Base-by-base conservation (phyloP, 768 basidiomycete species). In the Amanita brunnescens region DNA sequence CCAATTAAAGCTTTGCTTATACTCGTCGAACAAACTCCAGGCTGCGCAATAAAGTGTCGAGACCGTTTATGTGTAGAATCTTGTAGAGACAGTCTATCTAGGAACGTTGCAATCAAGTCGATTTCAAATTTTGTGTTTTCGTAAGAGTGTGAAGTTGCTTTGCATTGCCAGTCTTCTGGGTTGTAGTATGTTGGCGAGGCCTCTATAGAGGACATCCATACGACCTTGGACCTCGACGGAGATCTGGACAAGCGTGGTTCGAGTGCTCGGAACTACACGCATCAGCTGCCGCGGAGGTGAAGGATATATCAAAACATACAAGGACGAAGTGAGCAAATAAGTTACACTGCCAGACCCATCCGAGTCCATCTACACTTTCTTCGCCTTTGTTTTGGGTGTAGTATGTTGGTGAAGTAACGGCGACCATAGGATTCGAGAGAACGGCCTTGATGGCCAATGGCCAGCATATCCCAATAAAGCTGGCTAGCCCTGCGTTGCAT, bases 301-400 rank as follows among this genome's bases (percentile, higher is more conserved):
- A 24, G 37, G 20, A 26, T 8, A 34, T 12, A 32, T 7, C 14
- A 33, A 24, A 41, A 74, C 84, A 49, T 59, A 91, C 90, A 57
- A 93, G 66, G 24, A 74, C 75, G 61, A 84, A 92, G 64, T 91
- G 89, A 0, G 84, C 81, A 51, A 92, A 91, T 23, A 91, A 67
- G 58, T 92, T 92, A 53, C 80, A 85, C 61, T 91, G 87, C 87
- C 89, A 93, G 6, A 83, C 77, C 75, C 77, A 84, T 2, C 91
- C 91, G 0, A 91, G 66, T 5, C 83, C 81, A 56, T 93, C 88
- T 3, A 67, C 65, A 55, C 79, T 87, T 45, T 74, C 57, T 55
- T 81, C 75, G 6, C 85, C 87, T 9, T 53, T 60, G 24, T 71
- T 63, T 62, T 92, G 87, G 3, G 70, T 52, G 59, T 83, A 77